phyloP scores from a whole-genome alignment of 805 yeast species.

The Scheffersomyces lignosus region DNA sequence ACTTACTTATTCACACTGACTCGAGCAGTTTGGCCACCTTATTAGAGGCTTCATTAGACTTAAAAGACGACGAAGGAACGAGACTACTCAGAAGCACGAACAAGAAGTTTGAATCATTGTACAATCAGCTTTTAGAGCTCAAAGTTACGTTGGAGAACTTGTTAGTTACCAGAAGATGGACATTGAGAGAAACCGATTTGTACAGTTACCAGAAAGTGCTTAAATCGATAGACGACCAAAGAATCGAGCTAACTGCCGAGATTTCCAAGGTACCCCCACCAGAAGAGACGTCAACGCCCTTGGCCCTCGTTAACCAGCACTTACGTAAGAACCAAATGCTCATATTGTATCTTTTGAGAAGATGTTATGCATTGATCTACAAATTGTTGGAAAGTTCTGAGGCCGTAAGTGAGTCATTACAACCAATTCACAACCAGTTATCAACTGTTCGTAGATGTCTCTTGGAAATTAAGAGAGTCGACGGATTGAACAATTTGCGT shows the following conservation, averaged over 20 bases:
- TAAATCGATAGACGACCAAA: constrained; percentile 68
- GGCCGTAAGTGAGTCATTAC: constrained; percentile 92
- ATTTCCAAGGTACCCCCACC: constrained; percentile 48
- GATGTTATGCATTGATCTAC: constrained; percentile 89
- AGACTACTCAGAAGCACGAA: constrained; percentile 17
- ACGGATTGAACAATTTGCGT: constrained; percentile 83
- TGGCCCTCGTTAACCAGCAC: constrained; percentile 3
- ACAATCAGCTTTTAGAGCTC: constrained; percentile 60
- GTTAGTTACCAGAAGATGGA: constrained; percentile 94
- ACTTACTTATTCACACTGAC: constrained; percentile 52
- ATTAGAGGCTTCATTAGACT: constrained; percentile 21
- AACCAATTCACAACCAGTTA: constrained; percentile 90
- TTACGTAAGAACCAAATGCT: constrained; percentile 41
- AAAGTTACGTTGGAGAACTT: constrained; percentile 78
- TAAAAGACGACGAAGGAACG: constrained; percentile 26
- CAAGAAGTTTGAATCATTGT: constrained; percentile 48
- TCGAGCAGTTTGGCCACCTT: constrained; percentile 19
- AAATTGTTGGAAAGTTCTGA: constrained; percentile 87
- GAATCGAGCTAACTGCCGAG: constrained; percentile 45
- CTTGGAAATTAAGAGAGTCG: constrained; percentile 86
- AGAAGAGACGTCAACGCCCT: constrained; percentile 4
- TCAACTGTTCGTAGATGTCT: constrained; percentile 89
- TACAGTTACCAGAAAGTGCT: constrained; percentile 77
- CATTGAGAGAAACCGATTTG: constrained; percentile 92
- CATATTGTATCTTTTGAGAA: constrained; percentile 74